Evolutionary conservation across 257 asterid genomes (phyloP).

Genomic region (Nicotiana obtusifolia): DNA sequence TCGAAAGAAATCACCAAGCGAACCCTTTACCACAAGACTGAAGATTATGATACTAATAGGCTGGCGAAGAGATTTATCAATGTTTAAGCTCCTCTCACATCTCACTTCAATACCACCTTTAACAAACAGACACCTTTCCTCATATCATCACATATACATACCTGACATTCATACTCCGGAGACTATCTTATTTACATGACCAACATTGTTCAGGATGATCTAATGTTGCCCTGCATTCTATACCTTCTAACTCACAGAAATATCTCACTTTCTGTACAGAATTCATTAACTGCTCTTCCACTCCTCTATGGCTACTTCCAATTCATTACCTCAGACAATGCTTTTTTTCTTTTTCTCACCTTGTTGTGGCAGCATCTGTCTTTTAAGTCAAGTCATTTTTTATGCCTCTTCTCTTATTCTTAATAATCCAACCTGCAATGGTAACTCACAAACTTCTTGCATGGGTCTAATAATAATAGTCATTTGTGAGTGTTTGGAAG

Average conservation of each 20-base stretch:
- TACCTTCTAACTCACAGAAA: not conserved
- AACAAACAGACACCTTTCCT: not conserved
- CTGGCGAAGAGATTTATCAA: not conserved
- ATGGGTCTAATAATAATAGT: not conserved
- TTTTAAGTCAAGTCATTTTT: not conserved
- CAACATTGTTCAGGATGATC: not conserved
- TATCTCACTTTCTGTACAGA: not conserved
- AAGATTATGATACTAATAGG: not conserved
- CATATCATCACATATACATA: not conserved
- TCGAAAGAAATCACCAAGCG: not conserved
- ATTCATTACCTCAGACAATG: not conserved
- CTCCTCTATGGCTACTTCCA: not conserved
- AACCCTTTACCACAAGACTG: not conserved
- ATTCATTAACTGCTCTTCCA: not conserved
- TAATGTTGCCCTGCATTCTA: not conserved
- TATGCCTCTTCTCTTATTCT: not conserved
- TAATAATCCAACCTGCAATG: not conserved
- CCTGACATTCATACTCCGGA: not conserved
- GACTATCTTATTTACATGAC: not conserved
- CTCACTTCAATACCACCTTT: not conserved
- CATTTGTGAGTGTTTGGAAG: not conserved
- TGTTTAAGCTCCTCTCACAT: not conserved
- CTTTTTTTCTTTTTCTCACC: not conserved
- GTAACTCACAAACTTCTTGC: not conserved
- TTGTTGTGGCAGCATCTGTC: not conserved